Base-by-base conservation (phyloP, 1,284 basidiomycete species). In the Cryptococcus neoformans region DNA sequence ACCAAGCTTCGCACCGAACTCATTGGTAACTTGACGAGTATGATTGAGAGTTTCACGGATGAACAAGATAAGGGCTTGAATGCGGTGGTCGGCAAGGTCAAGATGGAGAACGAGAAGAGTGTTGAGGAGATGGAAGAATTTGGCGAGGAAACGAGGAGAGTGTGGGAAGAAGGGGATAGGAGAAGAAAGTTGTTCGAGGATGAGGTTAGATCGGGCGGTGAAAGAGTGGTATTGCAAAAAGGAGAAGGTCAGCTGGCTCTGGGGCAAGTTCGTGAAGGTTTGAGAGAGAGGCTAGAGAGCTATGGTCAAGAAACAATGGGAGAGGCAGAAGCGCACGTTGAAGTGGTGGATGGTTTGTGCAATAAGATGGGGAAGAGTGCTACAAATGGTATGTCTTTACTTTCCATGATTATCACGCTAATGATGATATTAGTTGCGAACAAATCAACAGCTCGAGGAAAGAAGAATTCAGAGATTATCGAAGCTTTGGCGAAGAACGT, bases 1-100 rank as follows among this genome's bases (percentile, higher is more conserved):
- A 83, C 85, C 35, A 83, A 81, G 51, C 83, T 88, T 2, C 87
- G 86, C 62, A 84, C 86, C 41, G 86, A 88, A 48, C 76, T 95
- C 6, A 77, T 91, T 44, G 82, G 86, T 48, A 85, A 85, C 40
- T 81, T 95, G 55, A 87, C 88, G 0, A 79, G 80, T 6, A 79
- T 92, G 59, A 78, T 95, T 2, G 83, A 83, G 17, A 85, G 84
- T 16, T 92, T 88, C 72, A 82, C 86, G 10, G 78, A 83, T 34
- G 81, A 86, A 48, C 84, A 89, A 38, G 87, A 92, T 66, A 79
- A 82, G 16, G 83, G 84, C n/a, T 78, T 93, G 46, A 80, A 82
- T 17, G 82, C 84, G 11, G 83, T 84, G 0, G 80, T 91, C 50
- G 77, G 76, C 1, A 72, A 78, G 35, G 78, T 89, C 39, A 81